Evolutionary conservation across 768 basidiomycete species (phyloP).

Genomic region (Mycena amicta): DNA sequence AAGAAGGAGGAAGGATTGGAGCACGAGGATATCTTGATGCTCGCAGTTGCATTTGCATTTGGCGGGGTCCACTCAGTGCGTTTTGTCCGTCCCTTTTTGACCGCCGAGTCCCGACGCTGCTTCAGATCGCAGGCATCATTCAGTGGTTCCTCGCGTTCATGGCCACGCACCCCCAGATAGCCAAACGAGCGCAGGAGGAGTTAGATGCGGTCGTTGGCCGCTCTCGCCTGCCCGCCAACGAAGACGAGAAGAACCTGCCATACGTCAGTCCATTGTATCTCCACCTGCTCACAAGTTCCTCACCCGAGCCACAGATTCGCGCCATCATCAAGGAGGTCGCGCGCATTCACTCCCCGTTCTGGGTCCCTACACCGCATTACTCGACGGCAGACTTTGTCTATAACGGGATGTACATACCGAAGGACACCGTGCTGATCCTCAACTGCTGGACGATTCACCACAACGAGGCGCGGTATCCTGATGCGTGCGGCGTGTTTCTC

Average conservation of each 20-base stretch:
- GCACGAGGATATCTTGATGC: constrained; percentile 36
- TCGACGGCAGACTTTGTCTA: constrained; percentile 34
- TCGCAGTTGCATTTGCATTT: constrained; percentile 35
- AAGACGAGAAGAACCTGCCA: constrained; percentile 28
- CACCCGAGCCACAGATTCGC: not conserved
- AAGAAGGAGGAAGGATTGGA: constrained; percentile 32
- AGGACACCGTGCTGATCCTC: constrained; percentile 30
- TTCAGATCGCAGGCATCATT: constrained; percentile 38
- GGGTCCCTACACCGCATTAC: constrained; percentile 31
- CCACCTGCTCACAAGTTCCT: not conserved
- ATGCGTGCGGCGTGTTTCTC: too few relatives aligned
- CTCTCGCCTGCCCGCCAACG: constrained; percentile 28
- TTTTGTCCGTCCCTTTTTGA: too few relatives aligned
- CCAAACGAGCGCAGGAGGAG: constrained; percentile 36
- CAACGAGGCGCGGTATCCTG: constrained; percentile 32
- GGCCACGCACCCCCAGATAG: constrained; percentile 33
- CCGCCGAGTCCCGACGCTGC: too few relatives aligned
- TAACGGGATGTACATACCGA: constrained; percentile 33
- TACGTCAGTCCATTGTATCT: constrained; percentile 15
- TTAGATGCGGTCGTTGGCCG: constrained; percentile 37
- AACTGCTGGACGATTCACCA: constrained; percentile 32
- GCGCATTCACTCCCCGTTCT: constrained; percentile 28
- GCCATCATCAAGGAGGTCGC: constrained; percentile 16
- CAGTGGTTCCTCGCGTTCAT: constrained; percentile 37
- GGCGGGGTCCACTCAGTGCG: constrained; percentile 38